Percentiles rank a stretch among this genome's conserved stretches.
Conservation (phyloP, 352 stramenopile genomes). For the Lagenidium sp. region DNA sequence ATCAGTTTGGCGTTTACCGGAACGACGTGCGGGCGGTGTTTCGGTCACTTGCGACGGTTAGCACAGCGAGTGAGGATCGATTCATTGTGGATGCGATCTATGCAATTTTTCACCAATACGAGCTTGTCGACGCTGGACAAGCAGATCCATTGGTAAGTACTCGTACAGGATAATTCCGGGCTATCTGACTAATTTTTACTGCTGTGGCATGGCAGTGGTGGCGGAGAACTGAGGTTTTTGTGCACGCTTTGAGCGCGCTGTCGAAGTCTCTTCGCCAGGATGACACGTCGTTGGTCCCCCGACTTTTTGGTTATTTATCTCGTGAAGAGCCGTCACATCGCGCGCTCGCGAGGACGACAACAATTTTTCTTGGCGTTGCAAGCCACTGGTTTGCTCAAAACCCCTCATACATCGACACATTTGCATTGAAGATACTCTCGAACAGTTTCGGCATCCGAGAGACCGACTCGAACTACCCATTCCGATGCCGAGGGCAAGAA, state of each 20-base stretch:
- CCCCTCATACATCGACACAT: conserved; percentile 38
- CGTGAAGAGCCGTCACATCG: conserved; percentile 51
- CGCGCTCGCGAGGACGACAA: conserved; percentile 45
- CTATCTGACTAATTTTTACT: conserved; percentile 1
- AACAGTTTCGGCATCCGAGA: conserved; percentile 51
- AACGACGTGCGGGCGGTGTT: conserved; percentile 73
- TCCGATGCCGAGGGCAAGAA: conserved; percentile 31
- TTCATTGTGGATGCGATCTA: conserved; percentile 72
- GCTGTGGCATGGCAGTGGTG: conserved; percentile 39
- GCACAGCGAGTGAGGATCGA: conserved; percentile 52
- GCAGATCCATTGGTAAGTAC: conserved; percentile 17
- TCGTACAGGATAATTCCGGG: too few relatives aligned
- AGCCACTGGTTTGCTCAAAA: conserved; percentile 70
- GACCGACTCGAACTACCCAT: conserved; percentile 26
- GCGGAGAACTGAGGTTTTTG: conserved; percentile 71
- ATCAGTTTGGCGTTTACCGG: conserved; percentile 56
- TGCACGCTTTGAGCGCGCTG: conserved; percentile 68
- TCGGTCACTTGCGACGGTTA: conserved; percentile 67
- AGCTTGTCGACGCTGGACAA: conserved; percentile 29
- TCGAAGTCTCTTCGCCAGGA: conserved; percentile 77
- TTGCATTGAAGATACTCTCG: conserved; percentile 61
- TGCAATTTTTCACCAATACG: conserved; percentile 66
- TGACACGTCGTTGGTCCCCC: conserved; percentile 63
- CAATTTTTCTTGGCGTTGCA: conserved; percentile 62
- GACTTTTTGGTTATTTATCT: conserved; percentile 66